Conservation (phyloP, 1,284 basidiomycete genomes). For the Thelephora terrestris region DNA sequence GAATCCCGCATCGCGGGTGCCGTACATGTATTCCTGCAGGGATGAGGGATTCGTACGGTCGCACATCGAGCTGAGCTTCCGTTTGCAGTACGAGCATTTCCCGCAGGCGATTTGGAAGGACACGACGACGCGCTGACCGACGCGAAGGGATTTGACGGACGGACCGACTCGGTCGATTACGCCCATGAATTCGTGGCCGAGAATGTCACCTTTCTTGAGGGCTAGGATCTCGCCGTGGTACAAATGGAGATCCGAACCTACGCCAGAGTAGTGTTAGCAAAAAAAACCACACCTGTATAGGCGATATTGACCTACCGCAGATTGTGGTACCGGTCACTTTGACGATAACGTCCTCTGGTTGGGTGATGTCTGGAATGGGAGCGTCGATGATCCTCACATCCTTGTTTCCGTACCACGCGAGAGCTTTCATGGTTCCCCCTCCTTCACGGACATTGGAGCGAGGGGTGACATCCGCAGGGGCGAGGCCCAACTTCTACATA, state of each 20-base stretch:
- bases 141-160: constrained; percentile 45
- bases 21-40: constrained; percentile 58
- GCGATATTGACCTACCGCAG: constrained; percentile 26
- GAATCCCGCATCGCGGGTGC: constrained; percentile 60
- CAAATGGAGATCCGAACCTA: constrained; percentile 55
- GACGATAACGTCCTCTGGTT: constrained; percentile 57
- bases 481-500: constrained; percentile 30
- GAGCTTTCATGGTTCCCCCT: constrained; percentile 54
- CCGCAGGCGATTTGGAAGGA: constrained; percentile 78
- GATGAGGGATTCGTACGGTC: constrained; percentile 56
- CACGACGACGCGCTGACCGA: constrained; percentile 63
- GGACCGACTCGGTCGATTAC: constrained; percentile 56
- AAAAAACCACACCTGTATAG: no score
- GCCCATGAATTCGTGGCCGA: constrained; percentile 76
- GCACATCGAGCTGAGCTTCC: constrained; percentile 66
- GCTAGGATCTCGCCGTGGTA: constrained; percentile 57
- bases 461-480: constrained; percentile 32
- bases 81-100: constrained; percentile 61
- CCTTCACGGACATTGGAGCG: constrained; percentile 40
- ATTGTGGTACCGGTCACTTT: constrained; percentile 64
- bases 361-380: constrained; percentile 56
- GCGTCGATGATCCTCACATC: constrained; percentile 48
- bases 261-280: neutral
- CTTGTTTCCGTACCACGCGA: constrained; percentile 57
- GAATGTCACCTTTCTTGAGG: constrained; percentile 63